Evolutionary conservation across 352 stramenopile genomes (phyloP), one percentile per base, ranked within the genome.

Genomic region (Phytophthora parvispora): DNA sequence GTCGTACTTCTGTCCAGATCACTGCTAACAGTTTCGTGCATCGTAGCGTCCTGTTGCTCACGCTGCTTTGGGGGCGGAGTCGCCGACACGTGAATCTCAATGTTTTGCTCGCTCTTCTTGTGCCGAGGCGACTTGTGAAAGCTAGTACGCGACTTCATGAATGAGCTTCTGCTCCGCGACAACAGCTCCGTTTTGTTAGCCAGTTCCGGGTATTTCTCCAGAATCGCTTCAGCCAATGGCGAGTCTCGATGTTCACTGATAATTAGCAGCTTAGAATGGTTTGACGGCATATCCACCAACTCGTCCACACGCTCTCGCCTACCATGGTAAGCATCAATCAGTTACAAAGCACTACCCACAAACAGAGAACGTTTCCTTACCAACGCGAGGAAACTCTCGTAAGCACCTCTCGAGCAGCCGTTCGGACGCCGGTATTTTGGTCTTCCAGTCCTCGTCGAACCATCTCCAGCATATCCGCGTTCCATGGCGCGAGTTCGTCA

Each of bases 301-400:
- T 91, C 84, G 7, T 81, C 66, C 10, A 86, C 48, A 40, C 72
- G 74, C n/a, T 88, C 75, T 25, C 64, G 74, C 87, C 87, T 93
- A 22, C 27, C 22, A 63, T 45, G 10, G 38, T 8, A 25, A 36
- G 57, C 20, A 45, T 45, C 31, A 34, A 60, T 48, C 22, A 62
- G 50, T 42, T 8, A 62, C 5, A 25, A 4, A 59, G 4, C 25
- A n/a, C 6, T 12, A 27, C 20, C 4, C 22, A 24, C 3, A 18
- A 4, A 57, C 38, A 53, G 43, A 2, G 6, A 20, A 9, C 12
- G 43, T 24, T 0, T 15, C 43, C 72, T 36, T 73, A 94, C 86
- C 84, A 94, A 42, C 72, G 59, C 6, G 72, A 65, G 3, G 82
- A 77, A 22, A 93, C 76, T 16, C 54, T 62, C 32, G 67, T 84